Percentiles rank a stretch among this genome's conserved stretches.
Evolutionary conservation across 2,329 filamentous ascomycete species (phyloP).

Genomic region (Ophiostoma sp.): DNA sequence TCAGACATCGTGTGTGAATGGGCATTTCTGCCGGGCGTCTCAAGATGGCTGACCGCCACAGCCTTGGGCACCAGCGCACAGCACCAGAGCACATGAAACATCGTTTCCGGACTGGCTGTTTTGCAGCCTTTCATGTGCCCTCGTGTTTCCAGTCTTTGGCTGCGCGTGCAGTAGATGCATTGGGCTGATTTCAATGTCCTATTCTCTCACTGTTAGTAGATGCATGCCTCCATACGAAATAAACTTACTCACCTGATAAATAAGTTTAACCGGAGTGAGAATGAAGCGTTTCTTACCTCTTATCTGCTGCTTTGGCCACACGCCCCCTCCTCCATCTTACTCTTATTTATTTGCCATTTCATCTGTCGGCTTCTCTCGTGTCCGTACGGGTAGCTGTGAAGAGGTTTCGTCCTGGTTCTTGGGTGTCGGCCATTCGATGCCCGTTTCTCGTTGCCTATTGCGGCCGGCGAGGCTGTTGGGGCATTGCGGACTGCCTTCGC

Average conservation of each 20-base stretch:
- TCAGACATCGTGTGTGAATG: neutral
- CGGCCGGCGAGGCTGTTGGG: neutral
- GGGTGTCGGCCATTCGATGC: neutral
- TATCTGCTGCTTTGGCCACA: neutral
- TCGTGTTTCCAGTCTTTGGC: neutral
- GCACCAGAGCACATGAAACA: constrained; percentile 13
- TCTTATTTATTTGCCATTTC: neutral
- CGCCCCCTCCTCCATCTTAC: neutral
- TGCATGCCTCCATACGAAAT: neutral
- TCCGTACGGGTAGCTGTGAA: neutral
- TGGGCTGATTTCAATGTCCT: neutral
- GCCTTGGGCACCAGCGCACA: too few species aligned
- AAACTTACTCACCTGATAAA: neutral
- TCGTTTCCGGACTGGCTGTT: neutral
- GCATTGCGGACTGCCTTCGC: neutral
- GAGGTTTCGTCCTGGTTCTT: constrained; percentile 9
- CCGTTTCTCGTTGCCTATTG: constrained; percentile 2
- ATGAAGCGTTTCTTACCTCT: neutral
- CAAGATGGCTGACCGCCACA: neutral
- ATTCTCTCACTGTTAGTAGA: neutral
- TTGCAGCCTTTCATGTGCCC: neutral
- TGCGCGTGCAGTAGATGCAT: neutral
- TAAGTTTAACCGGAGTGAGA: neutral
- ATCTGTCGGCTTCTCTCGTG: constrained; percentile 7
- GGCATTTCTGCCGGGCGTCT: neutral